These are phyloP conservation scores for Groenewaldozyma tartarivorans DNA, from an alignment of 805 yeast species.

Conservation along the genomic window DNA sequence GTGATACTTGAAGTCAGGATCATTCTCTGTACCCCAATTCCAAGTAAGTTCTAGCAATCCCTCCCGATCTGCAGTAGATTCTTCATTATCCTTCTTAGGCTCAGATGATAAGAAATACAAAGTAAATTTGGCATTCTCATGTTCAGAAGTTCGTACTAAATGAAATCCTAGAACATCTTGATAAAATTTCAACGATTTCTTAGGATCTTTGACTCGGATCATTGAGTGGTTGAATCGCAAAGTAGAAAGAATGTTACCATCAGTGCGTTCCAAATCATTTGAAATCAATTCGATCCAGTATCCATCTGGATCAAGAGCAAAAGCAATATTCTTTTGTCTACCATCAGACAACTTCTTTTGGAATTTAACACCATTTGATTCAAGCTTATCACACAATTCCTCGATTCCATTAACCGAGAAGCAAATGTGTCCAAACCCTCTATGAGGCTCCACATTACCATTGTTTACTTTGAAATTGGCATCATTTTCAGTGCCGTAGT, in stretches of 20 bases:
- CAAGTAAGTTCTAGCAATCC: constrained; percentile 83
- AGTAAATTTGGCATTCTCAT: constrained; percentile 67
- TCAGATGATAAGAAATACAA: constrained; percentile 58
- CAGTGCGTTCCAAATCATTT: constrained; percentile 31
- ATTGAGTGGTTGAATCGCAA: constrained; percentile 76
- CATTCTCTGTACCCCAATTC: constrained; percentile 91
- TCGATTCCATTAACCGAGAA: constrained; percentile 74
- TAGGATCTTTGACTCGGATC: constrained; percentile 86
- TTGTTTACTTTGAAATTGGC: constrained; percentile 50
- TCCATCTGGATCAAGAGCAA: constrained; percentile 90
- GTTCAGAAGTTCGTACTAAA: constrained; percentile 45
- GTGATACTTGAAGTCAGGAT: constrained; percentile 66
- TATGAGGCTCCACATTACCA: constrained; percentile 76
- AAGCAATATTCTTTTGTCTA: constrained; percentile 86
- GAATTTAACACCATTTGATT: constrained; percentile 57
- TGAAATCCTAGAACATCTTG: constrained; percentile 73
- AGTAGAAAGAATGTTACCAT: constrained; percentile 23
- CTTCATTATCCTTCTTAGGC: constrained; percentile 28
- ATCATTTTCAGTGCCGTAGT: constrained; percentile 61
- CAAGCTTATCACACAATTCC: constrained; percentile 48
- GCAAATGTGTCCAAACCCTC: constrained; percentile 94
- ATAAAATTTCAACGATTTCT: constrained; percentile 68
- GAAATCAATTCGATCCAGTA: constrained; percentile 92
- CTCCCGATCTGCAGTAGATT: constrained; percentile 35
- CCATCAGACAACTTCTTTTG: constrained; percentile 84